Evolutionary conservation across 2,329 filamentous ascomycete genomes (phyloP).

Genomic region (Alternaria angustiovoidea): DNA sequence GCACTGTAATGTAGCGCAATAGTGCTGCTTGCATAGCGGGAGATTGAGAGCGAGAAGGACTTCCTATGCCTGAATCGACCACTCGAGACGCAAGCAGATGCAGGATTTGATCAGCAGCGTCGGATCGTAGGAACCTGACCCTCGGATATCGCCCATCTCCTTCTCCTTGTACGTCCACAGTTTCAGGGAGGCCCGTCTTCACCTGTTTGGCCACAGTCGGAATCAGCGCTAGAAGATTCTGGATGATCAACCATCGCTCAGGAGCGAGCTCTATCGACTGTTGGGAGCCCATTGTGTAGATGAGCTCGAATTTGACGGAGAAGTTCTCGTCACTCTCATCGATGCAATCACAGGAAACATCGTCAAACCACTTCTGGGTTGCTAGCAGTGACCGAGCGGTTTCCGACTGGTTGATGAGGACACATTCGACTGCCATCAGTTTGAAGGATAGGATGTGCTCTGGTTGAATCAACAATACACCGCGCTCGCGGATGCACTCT

Average conservation of each 20-base stretch:
- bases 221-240: constrained; percentile 61
- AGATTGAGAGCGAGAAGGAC: constrained; percentile 55
- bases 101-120: constrained; percentile 47
- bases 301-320: constrained; percentile 66
- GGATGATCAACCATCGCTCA: constrained; percentile 64
- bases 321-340: constrained; percentile 74
- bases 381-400: constrained; percentile 50
- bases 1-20: constrained; percentile 56
- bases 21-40: constrained; percentile 44
- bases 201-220: constrained; percentile 41
- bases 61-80: constrained; percentile 56
- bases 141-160: constrained; percentile 56
- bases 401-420: constrained; percentile 40
- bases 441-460: constrained; percentile 71
- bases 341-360: constrained; percentile 62
- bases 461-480: constrained; percentile 68
- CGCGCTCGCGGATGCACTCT: constrained; percentile 60
- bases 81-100: constrained; percentile 46
- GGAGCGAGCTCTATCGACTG: constrained; percentile 61
- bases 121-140: constrained; percentile 57
- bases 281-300: constrained; percentile 69
- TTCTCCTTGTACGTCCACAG: constrained; percentile 54
- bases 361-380: constrained; percentile 58
- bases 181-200: constrained; percentile 42
- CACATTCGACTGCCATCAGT: constrained; percentile 65